Conservation (phyloP, 305 asterid species). For the Solanum aculeatissimum region DNA sequence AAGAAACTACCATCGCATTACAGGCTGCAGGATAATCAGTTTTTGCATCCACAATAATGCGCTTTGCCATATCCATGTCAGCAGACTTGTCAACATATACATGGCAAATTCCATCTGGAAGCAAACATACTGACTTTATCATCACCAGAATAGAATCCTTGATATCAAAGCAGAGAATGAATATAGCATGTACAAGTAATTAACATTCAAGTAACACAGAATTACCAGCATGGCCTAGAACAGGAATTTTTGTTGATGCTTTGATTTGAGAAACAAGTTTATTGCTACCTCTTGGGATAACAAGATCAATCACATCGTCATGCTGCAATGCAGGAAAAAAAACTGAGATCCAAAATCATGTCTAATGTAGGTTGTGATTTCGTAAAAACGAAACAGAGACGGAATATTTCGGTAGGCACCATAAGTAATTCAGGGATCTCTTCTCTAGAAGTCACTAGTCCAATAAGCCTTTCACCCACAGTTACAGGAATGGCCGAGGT, state of each 20-base stretch:
- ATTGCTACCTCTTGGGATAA: slow-evolving; percentile 98
- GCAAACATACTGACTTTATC: slow-evolving; percentile 13
- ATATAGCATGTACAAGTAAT: not conserved
- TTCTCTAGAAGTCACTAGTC: slow-evolving; percentile 88
- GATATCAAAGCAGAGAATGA: not conserved
- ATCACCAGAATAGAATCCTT: not conserved
- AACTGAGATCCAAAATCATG: slow-evolving; percentile 15
- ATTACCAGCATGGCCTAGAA: slow-evolving; percentile 96
- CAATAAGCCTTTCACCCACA: slow-evolving; percentile 79
- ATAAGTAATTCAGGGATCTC: slow-evolving; percentile 96
- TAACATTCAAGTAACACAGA: not conserved
- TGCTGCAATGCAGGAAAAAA: slow-evolving; percentile 36
- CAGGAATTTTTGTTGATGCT: slow-evolving; percentile 94
- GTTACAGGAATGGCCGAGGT: slow-evolving; percentile 76
- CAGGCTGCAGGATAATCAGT: slow-evolving; percentile 86
- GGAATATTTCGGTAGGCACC: slow-evolving; percentile 24
- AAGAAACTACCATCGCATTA: slow-evolving; percentile 63
- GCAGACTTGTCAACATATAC: slow-evolving; percentile 88
- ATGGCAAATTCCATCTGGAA: slow-evolving; percentile 94
- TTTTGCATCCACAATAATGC: slow-evolving; percentile 74
- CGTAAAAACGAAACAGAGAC: not conserved
- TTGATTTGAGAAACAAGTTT: slow-evolving; percentile 90
- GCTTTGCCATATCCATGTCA: slow-evolving; percentile 70
- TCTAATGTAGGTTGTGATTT: not conserved
- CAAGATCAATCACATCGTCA: slow-evolving; percentile 96